A percentile compares a stretch with the other conserved stretches of the same genome.
Evolutionary conservation across 2,329 filamentous ascomycete genomes (phyloP).

Genomic region (Hypomyces rosellus): DNA sequence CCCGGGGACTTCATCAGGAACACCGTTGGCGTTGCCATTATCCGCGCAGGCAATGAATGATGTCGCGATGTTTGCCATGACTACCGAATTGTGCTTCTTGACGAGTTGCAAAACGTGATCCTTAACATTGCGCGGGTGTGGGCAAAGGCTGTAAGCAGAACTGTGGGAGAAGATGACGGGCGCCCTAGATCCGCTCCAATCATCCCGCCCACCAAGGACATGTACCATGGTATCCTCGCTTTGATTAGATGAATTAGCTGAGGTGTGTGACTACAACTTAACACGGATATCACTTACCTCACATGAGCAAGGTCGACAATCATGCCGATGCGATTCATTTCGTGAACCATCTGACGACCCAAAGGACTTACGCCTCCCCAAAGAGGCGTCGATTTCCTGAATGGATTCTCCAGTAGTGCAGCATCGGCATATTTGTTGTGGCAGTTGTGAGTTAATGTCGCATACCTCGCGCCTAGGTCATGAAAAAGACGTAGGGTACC

Average conservation of each 20-base stretch:
- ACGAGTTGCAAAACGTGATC: constrained; percentile 76
- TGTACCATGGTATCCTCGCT: constrained; percentile 78
- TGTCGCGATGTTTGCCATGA: constrained; percentile 88
- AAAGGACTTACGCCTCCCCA: constrained; percentile 67
- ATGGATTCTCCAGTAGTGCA: constrained; percentile 55
- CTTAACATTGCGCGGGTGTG: constrained; percentile 84
- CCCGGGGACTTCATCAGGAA: constrained; percentile 60
- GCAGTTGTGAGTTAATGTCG: constrained; percentile 88
- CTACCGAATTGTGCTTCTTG: constrained; percentile 63
- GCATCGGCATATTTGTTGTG: constrained; percentile 87
- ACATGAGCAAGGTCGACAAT: constrained; percentile 83
- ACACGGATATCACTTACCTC: constrained; percentile 25
- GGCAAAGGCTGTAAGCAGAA: constrained; percentile 72
- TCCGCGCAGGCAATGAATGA: constrained; percentile 74
- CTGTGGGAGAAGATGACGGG: constrained; percentile 89
- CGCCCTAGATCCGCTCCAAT: constrained; percentile 67
- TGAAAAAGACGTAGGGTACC: constrained; percentile 71
- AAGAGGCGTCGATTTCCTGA: constrained; percentile 46
- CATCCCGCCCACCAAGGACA: constrained; percentile 58
- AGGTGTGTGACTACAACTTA: too few species aligned
- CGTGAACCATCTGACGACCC: constrained; percentile 63
- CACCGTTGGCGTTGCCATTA: constrained; percentile 50
- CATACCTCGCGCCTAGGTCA: constrained; percentile 75
- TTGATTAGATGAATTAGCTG: constrained; percentile 15
- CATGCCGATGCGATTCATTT: constrained; percentile 95